A percentile compares a stretch with the other conserved stretches of the same genome.
Evolutionary conservation across 2,329 filamentous ascomycete species (phyloP).

Genomic region (Immersiporthe knoxdaviesiana): DNA sequence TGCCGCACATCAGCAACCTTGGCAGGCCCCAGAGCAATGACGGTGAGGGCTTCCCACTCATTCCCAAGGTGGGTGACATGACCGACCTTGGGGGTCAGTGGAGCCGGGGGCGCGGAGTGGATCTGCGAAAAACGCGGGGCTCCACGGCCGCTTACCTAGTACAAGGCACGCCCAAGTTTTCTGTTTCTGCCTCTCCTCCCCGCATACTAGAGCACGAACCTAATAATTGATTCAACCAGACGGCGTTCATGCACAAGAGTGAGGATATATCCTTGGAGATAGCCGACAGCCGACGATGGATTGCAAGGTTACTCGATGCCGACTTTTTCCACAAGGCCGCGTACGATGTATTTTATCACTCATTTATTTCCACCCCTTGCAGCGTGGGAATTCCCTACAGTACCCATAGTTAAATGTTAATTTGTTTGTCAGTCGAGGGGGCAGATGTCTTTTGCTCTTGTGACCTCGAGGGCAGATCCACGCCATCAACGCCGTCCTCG

Average conservation of each 20-base stretch:
- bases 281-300: neutral
- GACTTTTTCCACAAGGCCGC: neutral
- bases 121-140: conserved; percentile 9
- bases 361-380: no score
- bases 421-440: neutral
- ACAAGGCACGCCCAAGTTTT: neutral
- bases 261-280: neutral
- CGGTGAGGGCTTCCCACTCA: neutral
- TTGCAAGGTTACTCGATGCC: neutral
- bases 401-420: no score
- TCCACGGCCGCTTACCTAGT: neutral
- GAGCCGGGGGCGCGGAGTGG: neutral
- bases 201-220: no score
- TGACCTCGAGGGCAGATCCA: neutral
- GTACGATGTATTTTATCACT: neutral
- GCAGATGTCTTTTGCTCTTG: neutral
- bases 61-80: neutral
- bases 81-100: neutral
- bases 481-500: neutral
- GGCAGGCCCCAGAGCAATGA: neutral
- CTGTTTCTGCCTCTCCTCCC: neutral
- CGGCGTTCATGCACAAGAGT: neutral
- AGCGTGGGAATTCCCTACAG: no score
- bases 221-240: no score
- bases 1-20: neutral